Evolutionary conservation across 2,329 filamentous ascomycete genomes (phyloP), one percentile per base, ranked within the genome.

Genomic region (Calcarisporium arbuscula): DNA sequence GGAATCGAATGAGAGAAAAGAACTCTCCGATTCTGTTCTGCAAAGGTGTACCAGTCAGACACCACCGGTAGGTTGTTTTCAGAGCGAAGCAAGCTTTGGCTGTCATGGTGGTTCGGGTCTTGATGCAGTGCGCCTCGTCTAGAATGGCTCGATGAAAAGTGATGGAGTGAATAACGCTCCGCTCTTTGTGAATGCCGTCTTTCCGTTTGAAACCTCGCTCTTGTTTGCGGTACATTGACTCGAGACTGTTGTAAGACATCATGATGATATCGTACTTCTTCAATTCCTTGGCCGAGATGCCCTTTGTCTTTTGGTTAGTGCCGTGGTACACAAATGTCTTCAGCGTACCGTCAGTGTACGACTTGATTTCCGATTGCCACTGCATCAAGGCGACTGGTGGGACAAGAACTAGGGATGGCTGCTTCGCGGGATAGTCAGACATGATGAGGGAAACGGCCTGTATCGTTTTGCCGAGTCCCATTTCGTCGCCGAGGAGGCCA

Each of bases 381-480:
- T 96, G 90, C 84, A 95, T 94, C 32, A 96, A 64, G 26, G 90
- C 90, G 26, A 95, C 90, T 1, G 90, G 90, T 1, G 90, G 90
- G 1, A 95, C 88, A 21, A 95, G 72, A 2, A 96, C 89, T 5
- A 96, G 69, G 0, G 87, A 85, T 2, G 92, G 90, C 35, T 82
- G 65, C 47, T 82, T 83, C 16, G 80, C 84, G 4, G 89, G 90
- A 50, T 85, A 95, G 56, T 96, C 89, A 1, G 90, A 95, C 92
- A 96, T 96, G 59, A 98, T 88, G 28, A 98, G 73, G 4, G 90
- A 95, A 14, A 98, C 92, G 3, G 92, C 90, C 60, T 98, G 92
- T 32, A 98, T 96, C 0, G 92, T 98, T 66, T 98, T 98, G 32
- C 92, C 92, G 64, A 98, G 85, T 6, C 92, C 92, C 92, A 98